Evolutionary conservation across 2,329 filamentous ascomycete species (phyloP).

Genomic region (Exophiala dermatitidis): DNA sequence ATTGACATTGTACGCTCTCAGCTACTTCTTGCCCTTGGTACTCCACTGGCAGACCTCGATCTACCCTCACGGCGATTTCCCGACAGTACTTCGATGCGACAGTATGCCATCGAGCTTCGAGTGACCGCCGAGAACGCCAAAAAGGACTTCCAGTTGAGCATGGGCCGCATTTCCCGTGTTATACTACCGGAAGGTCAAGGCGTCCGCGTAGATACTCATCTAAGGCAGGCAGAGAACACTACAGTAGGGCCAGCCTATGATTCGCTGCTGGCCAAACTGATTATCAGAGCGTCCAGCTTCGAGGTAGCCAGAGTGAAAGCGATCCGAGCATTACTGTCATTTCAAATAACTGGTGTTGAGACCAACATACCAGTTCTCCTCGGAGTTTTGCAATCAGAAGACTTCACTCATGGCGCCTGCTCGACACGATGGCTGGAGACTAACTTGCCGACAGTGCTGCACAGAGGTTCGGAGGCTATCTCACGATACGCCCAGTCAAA

Average conservation of each 20-base stretch:
- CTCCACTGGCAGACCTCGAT: constrained; percentile 31
- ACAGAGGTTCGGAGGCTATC: constrained; percentile 30
- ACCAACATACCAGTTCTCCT: too few relatives aligned
- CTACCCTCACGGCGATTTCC: constrained; percentile 38
- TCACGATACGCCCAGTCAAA: too few relatives aligned
- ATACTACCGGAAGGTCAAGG: constrained; percentile 37
- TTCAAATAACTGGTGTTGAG: too few relatives aligned
- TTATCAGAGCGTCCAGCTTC: constrained; percentile 46
- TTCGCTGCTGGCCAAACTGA: constrained; percentile 52
- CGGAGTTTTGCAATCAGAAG: not conserved
- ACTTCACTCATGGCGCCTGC: not conserved
- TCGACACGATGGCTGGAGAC: not conserved
- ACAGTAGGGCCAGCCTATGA: constrained; percentile 52
- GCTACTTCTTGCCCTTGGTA: constrained; percentile 46
- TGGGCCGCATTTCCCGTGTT: constrained; percentile 52
- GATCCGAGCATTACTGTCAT: too few relatives aligned
- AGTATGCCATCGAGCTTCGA: constrained; percentile 48
- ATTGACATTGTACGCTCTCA: constrained; percentile 50
- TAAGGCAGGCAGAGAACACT: constrained; percentile 50
- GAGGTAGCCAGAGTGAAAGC: constrained; percentile 38
- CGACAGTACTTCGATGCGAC: constrained; percentile 38
- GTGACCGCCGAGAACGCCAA: constrained; percentile 54
- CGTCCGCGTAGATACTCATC: constrained; percentile 57
- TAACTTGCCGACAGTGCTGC: not conserved
- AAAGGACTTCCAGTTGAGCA: constrained; percentile 51